Base-by-base conservation (phyloP, 2,329 filamentous ascomycete genomes). In the Cladorrhinum sp. region DNA sequence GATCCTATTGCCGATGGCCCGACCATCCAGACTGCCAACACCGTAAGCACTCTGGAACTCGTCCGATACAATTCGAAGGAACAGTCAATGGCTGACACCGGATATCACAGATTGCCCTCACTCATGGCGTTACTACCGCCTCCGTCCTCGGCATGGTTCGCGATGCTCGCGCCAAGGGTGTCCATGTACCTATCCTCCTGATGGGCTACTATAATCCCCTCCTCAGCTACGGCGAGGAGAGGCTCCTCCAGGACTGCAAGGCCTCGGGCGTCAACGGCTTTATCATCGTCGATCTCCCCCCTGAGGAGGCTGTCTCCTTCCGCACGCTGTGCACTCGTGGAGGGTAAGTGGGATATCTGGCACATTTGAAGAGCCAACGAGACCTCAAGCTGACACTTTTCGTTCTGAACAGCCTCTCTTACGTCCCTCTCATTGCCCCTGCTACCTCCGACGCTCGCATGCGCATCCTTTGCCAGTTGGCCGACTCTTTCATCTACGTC, bases 141-240 rank as follows among this genome's bases (percentile, higher is more conserved):
- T 86, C 84, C 57, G 90, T 91, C 16, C 83, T 99, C 46, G 83
- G 90, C 70, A 94, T 96, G 82, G 89, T 97, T 63, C 88, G 89
- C 69, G 85, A 90, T 64, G 92, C 94, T 52, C 84, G 95, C 70
- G 82, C 83, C 68, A 84, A 83, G 64, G 95, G 95, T 48, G 80
- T 98, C 59, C 88, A 83, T 70, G 86, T 89, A 0, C 95, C 95
- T 0, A 85, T 99, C 48, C 79, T 99, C 72, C 84, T 99, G 67
- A 99, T 99, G 95, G 95, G 95, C 70, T 99, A 99, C 84, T 99
- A 96, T 79, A 99, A 99, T 80, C 95, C 95, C 1, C 82, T 98
- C 64, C 81, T 98, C 64, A 91, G 89, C 71, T 99, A 98, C 73
- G 95, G 95, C 58, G 95, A 99, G 78, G 92, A 96, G 78, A 85